Percentiles rank a stretch among this genome's conserved stretches.
Conservation (phyloP, 2,329 filamentous ascomycete species). For the Harringtonia lauricola region DNA sequence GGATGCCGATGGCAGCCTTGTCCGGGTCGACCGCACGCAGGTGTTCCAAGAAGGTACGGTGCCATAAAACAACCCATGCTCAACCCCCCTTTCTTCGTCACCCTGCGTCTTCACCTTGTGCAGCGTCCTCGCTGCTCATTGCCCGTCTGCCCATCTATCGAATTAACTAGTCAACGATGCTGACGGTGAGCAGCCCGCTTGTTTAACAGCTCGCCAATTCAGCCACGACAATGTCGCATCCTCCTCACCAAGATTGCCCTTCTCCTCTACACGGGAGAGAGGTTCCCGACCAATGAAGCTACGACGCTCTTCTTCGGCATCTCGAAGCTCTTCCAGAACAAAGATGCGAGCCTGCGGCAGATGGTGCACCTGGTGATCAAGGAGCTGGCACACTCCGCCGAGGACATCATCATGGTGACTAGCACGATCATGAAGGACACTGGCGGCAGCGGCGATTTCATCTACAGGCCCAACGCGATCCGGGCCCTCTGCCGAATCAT, state of each 20-base stretch:
- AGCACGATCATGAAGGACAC: conserved; percentile 99
- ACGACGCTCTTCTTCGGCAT: conserved; percentile 98
- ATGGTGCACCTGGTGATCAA: conserved; percentile 99
- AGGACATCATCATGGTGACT: conserved; percentile 99
- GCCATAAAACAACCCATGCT: too few species aligned
- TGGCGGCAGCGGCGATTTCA: conserved; percentile 83
- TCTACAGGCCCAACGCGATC: conserved; percentile 93
- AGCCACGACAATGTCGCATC: conserved; percentile 92
- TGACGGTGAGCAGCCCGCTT: conserved; percentile 58
- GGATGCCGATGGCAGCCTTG: conserved; percentile 84
- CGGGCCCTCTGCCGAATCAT: conserved; percentile 93
- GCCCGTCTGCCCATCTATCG: neutral
- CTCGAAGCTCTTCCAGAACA: conserved; percentile 99
- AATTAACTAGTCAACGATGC: neutral
- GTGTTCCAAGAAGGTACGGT: conserved; percentile 92
- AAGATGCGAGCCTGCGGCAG: conserved; percentile 93
- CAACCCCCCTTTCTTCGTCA: neutral
- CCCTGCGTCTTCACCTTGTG: neutral
- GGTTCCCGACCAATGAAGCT: conserved; percentile 93
- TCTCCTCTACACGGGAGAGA: conserved; percentile 92
- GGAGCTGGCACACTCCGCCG: conserved; percentile 87
- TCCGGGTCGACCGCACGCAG: conserved; percentile 95
- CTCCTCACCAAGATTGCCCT: conserved; percentile 95
- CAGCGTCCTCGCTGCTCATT: neutral
- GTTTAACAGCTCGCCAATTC: conserved; percentile 96